These are phyloP conservation scores for Herpetomonas tarakana DNA, from an alignment of 208 protist species.

Conservation along the genomic window DNA sequence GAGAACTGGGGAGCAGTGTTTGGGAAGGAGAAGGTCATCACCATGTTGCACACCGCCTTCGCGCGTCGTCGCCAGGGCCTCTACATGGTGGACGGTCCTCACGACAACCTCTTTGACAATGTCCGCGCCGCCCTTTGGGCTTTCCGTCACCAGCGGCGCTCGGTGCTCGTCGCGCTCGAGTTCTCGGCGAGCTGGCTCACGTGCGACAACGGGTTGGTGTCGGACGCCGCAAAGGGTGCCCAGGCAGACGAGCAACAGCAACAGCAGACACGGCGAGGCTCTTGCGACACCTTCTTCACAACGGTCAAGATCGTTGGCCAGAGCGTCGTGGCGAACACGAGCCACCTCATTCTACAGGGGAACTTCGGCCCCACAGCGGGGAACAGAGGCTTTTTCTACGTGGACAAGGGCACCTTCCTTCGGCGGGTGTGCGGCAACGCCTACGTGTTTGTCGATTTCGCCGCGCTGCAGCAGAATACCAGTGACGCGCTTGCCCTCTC, in stretches of 20 bases:
- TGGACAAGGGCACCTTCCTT: slow-evolving; percentile 62
- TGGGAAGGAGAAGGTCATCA: slow-evolving; percentile 19
- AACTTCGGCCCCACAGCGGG: slow-evolving; percentile 62
- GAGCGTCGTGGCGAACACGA: slow-evolving; percentile 41
- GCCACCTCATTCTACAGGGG: slow-evolving; percentile 70
- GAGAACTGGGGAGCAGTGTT: slow-evolving; percentile 27
- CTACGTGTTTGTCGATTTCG: slow-evolving; percentile 58
- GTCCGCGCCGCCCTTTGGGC: slow-evolving; percentile 69
- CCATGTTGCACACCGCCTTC: slow-evolving; percentile 50
- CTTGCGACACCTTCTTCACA: slow-evolving; percentile 57
- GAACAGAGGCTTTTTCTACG: slow-evolving; percentile 59
- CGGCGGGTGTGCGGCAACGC: slow-evolving; percentile 28
- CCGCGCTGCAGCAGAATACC: slow-evolving; percentile 16
- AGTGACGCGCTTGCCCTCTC: slow-evolving; percentile 4
- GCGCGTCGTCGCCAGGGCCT: slow-evolving; percentile 50
- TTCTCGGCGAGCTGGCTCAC: slow-evolving; percentile 61
- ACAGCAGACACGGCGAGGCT: too few relatives aligned
- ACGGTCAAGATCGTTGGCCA: slow-evolving; percentile 76
- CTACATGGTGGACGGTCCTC: slow-evolving; percentile 62
- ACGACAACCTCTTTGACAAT: slow-evolving; percentile 76
- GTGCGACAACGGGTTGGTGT: slow-evolving; percentile 49
- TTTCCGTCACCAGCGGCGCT: slow-evolving; percentile 57
- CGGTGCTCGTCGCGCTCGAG: slow-evolving; percentile 57
- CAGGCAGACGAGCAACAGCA: too few relatives aligned
- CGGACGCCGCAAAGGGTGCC: background rate